phyloP scores from a whole-genome alignment of 1,284 basidiomycete genomes.

The Lentinus polychrous region DNA sequence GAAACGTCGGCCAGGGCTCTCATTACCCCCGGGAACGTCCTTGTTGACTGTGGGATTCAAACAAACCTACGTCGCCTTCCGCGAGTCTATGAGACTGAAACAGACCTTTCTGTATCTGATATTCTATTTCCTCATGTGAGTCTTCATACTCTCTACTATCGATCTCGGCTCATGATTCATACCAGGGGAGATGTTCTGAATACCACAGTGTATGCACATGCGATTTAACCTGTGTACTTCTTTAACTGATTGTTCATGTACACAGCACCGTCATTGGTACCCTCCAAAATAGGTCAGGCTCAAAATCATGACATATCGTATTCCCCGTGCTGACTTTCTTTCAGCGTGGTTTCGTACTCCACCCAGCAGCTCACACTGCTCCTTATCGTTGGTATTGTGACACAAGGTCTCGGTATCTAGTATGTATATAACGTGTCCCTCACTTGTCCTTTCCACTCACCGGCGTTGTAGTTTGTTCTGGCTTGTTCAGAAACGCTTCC shows the following conservation, averaged over 20 bases:
- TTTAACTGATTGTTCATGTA: background rate
- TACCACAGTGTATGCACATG: constrained; percentile 54
- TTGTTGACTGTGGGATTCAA: constrained; percentile 66
- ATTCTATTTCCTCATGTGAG: constrained; percentile 73
- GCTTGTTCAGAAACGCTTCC: constrained; percentile 69
- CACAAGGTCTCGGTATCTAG: constrained; percentile 75
- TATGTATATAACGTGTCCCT: constrained; percentile 31
- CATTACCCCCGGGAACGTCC: constrained; percentile 55
- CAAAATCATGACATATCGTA: background rate
- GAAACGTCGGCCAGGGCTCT: constrained; percentile 59
- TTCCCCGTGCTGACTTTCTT: constrained; percentile 1
- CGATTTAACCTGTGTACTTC: background rate
- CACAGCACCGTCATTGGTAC: constrained; percentile 71
- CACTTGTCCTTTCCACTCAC: background rate
- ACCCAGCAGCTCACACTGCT: constrained; percentile 63
- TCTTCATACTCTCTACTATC: constrained; percentile 6
- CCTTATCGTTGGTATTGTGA: constrained; percentile 69
- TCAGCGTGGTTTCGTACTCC: constrained; percentile 54
- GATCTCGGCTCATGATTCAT: background rate
- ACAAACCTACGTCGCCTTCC: constrained; percentile 62
- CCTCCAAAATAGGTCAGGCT: constrained; percentile 61
- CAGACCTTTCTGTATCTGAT: constrained; percentile 72
- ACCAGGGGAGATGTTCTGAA: constrained; percentile 66
- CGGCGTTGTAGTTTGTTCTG: constrained; percentile 53
- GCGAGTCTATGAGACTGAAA: constrained; percentile 63